Base-by-base conservation (phyloP, 257 asterid genomes). In the Nemophila menziesii region DNA sequence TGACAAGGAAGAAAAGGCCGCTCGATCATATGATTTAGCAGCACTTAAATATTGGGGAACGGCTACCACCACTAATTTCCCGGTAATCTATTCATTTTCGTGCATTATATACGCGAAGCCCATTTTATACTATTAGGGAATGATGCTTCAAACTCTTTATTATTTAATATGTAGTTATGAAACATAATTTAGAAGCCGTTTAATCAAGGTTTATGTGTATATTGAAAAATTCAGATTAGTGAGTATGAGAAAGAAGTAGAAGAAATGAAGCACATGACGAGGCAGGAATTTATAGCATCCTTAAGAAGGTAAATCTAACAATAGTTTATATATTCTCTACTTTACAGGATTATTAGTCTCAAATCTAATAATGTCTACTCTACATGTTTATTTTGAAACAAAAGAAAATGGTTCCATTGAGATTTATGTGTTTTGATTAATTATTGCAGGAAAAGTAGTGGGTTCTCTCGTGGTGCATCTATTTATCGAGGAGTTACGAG, bases 401-500 rank as follows among this genome's bases (percentile, higher is more conserved):
- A 4, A 24, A 24, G 9, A 24, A 9, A 24, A 24, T 24, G 33
- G 33, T 24, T 24, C 33, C 33, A 24, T 24, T 24, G 9, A 24
- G 33, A 4, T 24, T 24, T 2, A 29, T 29, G 29, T 4, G 41
- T 19, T 38, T 12, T 46, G 20, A 11, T 13, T n/a, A 0, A 16
- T 17, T 15, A 19, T 47, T 49, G 18, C 73, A 85, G 96, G 64
- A 86, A 86, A 57, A 82, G 96, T 55, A 86, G 96, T 24, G 96
- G 96, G 24, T 86, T 86, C 60, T 86, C 96, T 34, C 82, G 94
- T 3, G 96, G 96, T 16, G 93, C 93, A 4, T 86, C 94, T 11
- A 79, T 82, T 43, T 86, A 86, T 52, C 78, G 94, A 46, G 96
- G 96, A 8, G 96, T 86, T 22, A 86, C 96, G 9, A 82, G 96